Conservation (phyloP, 331 rosid species). For the Stylosanthes scabra region DNA sequence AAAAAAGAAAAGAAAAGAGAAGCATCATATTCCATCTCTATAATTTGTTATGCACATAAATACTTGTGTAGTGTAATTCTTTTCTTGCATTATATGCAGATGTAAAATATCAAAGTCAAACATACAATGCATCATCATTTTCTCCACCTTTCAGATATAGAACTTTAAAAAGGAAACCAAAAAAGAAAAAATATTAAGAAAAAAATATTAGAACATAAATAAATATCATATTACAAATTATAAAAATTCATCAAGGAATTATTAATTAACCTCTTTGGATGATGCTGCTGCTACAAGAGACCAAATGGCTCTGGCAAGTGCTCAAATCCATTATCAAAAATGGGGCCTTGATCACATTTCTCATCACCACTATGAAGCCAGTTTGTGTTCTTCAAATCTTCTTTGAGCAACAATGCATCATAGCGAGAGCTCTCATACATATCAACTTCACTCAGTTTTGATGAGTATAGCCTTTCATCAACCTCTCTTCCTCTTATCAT, state of each 20-base stretch:
- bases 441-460: slow-evolving; percentile 77
- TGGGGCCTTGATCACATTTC: slow-evolving; percentile 68
- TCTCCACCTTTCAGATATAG: slow-evolving; percentile 50
- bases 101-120: slow-evolving; percentile 34
- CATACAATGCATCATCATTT: slow-evolving; percentile 49
- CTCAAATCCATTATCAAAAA: slow-evolving; percentile 92
- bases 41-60: slow-evolving; percentile 2
- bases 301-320: slow-evolving; percentile 93
- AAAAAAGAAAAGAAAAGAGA: neutral
- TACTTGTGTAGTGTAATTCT: slow-evolving; percentile 14
- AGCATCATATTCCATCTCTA: slow-evolving; percentile 34
- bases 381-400: slow-evolving; percentile 84
- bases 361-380: slow-evolving; percentile 91
- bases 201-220: slow-evolving; percentile 41
- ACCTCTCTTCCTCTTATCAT: slow-evolving; percentile 53
- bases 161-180: slow-evolving; percentile 27
- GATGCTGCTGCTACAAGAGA: slow-evolving; percentile 55
- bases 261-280: slow-evolving; percentile 28
- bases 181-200: slow-evolving; percentile 36
- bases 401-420: slow-evolving; percentile 86
- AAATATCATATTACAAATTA: slow-evolving; percentile 40
- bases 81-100: slow-evolving; percentile 30
- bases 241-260: slow-evolving; percentile 27
- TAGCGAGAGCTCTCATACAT: slow-evolving; percentile 92
- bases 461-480: slow-evolving; percentile 54